Base-by-base conservation (phyloP, 805 yeast species). In the Wickerhamiella allomyrinae region DNA sequence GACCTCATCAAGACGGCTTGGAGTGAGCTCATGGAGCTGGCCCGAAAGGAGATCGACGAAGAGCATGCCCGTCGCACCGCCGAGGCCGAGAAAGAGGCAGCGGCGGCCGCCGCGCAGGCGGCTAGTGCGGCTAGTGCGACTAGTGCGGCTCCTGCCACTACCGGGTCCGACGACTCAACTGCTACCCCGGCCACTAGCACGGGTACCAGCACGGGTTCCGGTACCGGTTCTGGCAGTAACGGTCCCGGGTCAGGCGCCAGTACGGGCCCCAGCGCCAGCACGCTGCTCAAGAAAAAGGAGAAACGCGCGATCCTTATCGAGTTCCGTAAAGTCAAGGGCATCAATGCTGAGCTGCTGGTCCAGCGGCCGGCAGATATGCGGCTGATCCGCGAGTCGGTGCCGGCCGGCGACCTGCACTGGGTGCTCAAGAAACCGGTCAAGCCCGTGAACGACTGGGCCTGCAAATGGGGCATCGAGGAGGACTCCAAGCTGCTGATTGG, bases 401-500 rank as follows among this genome's bases (percentile, higher is more conserved):
- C 69, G 55, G 52, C 70, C 55, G 47, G 77, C 15, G 76, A 77
- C 53, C 76, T 82, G 6, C 40, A 46, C 21, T 86, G 84, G 63
- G 70, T 67, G 44, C 68, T 91, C 29, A 71, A 70, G 7, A 66
- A 63, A 44, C 64, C 68, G 11, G 81, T 91, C 15, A 87, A 87
- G 61, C 76, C 78, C 20, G 97, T 86, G 8, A 77, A 76, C 54
- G 89, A 82, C 36, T 91, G 99, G 99, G 73, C 74, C 41, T 83
- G 94, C 53, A 76, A 75, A 22, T 91, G 99, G 99, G 67, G 68
- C 2, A 67, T 70, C 11, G 74, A 69, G 24, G 94, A 91, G 57
- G 99, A 91, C 59, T 81, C 86, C 40, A 81, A 77, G 76, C 68
- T 91, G 41, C 60, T 91, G 46, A 74, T 82, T 27, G 99, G 99